Conservation (phyloP, 2,329 filamentous ascomycete species). For the Samsoniella hepiali region DNA sequence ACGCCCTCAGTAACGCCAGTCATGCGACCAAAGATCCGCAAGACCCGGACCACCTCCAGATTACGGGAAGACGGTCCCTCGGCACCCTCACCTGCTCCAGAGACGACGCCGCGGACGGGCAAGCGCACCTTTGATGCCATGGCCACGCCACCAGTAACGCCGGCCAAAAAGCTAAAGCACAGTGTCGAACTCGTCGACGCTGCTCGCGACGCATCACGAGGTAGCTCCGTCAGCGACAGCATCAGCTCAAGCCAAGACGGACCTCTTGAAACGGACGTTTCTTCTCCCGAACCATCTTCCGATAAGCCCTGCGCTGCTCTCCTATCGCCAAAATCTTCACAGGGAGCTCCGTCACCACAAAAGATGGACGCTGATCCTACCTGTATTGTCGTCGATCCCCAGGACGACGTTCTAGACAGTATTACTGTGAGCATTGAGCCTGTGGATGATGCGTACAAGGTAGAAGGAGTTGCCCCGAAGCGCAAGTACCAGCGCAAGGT, state of each 20-base stretch:
- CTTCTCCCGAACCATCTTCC: slow-evolving; percentile 41
- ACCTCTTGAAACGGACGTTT: slow-evolving; percentile 42
- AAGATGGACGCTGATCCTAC: slow-evolving; percentile 2
- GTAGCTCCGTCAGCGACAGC: slow-evolving; percentile 35
- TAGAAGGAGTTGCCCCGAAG: slow-evolving; percentile 24
- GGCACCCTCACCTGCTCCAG: slow-evolving; percentile 28
- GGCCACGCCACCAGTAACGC: slow-evolving; percentile 54
- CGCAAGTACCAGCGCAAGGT: slow-evolving; percentile 35
- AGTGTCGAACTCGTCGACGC: slow-evolving; percentile 27
- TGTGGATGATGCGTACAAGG: slow-evolving; percentile 13
- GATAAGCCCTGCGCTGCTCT: neutral
- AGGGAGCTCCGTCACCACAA: slow-evolving; percentile 11
- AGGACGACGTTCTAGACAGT: slow-evolving; percentile 13
- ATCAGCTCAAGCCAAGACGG: slow-evolving; percentile 29
- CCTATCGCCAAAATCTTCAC: slow-evolving; percentile 12
- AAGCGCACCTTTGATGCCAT: slow-evolving; percentile 45
- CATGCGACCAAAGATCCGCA: slow-evolving; percentile 50
- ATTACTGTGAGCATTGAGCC: slow-evolving; percentile 30
- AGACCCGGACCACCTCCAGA: slow-evolving; percentile 32
- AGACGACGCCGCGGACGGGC: slow-evolving; percentile 27
- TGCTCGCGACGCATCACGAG: slow-evolving; percentile 34
- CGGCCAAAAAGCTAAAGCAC: slow-evolving; percentile 48
- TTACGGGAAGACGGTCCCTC: slow-evolving; percentile 32
- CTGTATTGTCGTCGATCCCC: neutral
- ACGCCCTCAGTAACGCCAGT: slow-evolving; percentile 57